Evolutionary conservation across 306 rosid genomes (phyloP).

Genomic region (Mucuna pruriens): DNA sequence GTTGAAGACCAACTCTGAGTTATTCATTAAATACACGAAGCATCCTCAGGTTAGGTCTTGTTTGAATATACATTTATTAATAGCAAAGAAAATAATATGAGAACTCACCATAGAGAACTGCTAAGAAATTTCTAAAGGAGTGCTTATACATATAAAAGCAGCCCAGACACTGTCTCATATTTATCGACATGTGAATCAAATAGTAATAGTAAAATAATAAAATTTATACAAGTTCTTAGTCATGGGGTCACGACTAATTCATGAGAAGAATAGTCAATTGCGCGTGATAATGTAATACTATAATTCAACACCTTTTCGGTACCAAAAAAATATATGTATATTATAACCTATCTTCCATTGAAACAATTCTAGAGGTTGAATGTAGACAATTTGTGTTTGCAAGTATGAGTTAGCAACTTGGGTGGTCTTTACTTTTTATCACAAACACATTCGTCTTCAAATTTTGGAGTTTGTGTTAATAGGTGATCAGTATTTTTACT

Average conservation of each 20-base stretch:
- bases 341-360: neutral
- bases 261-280: neutral
- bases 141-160: neutral
- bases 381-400: neutral
- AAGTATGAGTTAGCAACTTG: neutral
- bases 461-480: neutral
- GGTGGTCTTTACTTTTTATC: neutral
- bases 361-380: neutral
- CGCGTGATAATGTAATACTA: slow-evolving; percentile 29
- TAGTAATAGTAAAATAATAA: neutral
- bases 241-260: neutral
- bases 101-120: neutral
- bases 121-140: neutral
- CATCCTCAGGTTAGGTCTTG: neutral
- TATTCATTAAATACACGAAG: neutral
- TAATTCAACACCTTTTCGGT: too few species aligned
- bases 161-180: neutral
- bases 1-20: neutral
- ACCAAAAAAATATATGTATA: neutral
- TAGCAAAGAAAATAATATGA: neutral
- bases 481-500: too few species aligned
- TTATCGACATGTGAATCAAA: neutral
- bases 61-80: neutral
- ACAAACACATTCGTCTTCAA: neutral
- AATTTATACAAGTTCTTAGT: neutral